Conservation (phyloP, 2,329 filamentous ascomycete genomes). For the Aspergillus pseudoterreus region DNA sequence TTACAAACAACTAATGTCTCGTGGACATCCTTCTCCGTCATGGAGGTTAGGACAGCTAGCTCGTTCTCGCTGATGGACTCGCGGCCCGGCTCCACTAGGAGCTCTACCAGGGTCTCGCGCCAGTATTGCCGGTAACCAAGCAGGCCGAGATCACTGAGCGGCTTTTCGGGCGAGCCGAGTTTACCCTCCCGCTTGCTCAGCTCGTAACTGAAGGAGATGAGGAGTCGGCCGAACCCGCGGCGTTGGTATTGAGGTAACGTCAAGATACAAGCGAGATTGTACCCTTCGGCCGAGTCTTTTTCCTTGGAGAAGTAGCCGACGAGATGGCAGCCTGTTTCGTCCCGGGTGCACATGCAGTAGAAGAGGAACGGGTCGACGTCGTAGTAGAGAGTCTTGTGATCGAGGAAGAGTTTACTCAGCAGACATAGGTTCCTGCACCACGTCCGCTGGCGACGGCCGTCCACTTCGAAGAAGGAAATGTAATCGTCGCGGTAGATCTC, state of each 20-base stretch:
- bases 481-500: constrained; percentile 93
- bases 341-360: constrained; percentile 93
- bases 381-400: constrained; percentile 97
- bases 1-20: constrained; percentile 90
- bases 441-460: constrained; percentile 94
- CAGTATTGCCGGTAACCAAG: constrained; percentile 96
- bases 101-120: constrained; percentile 88
- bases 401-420: constrained; percentile 93
- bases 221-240: constrained; percentile 84
- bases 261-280: constrained; percentile 97
- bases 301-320: constrained; percentile 99
- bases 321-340: constrained; percentile 88
- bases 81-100: constrained; percentile 71
- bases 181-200: constrained; percentile 93
- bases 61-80: constrained; percentile 73
- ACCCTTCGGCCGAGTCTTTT: constrained; percentile 93
- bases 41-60: constrained; percentile 73
- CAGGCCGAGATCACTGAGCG: constrained; percentile 86
- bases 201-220: constrained; percentile 98
- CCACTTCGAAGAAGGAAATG: constrained; percentile 94
- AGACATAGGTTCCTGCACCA: constrained; percentile 98
- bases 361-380: constrained; percentile 96
- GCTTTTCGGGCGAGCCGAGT: constrained; percentile 93
- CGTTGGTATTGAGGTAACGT: constrained; percentile 95
- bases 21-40: constrained; percentile 97